Evolutionary conservation across 2,329 filamentous ascomycete genomes (phyloP).

Genomic region (Xylariaceae sp.): DNA sequence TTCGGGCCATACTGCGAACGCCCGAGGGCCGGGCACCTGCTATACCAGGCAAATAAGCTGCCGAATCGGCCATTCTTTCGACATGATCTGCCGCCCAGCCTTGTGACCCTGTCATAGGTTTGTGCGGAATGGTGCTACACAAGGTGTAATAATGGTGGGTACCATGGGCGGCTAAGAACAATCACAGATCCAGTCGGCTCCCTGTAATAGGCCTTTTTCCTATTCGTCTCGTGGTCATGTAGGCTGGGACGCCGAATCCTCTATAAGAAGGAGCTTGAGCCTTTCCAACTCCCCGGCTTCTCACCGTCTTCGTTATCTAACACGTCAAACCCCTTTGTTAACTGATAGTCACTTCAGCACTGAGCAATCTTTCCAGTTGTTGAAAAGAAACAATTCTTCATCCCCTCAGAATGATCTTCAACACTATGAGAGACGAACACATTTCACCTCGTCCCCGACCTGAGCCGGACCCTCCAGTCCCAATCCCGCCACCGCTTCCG

Average conservation of each 20-base stretch:
- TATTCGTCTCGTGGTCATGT: conserved; percentile 2
- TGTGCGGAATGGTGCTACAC: conserved; percentile 12
- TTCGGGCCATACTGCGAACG: conserved; percentile 3
- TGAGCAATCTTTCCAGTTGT: background rate
- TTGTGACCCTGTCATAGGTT: background rate
- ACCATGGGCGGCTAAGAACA: conserved; percentile 16
- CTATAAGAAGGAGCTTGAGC: conserved; percentile 13
- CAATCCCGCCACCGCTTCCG: conserved; percentile 12
- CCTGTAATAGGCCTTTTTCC: conserved; percentile 7
- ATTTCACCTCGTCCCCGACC: conserved; percentile 10
- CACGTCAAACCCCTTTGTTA: conserved; percentile 4
- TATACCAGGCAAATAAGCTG: conserved; percentile 12
- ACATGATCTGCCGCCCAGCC: conserved; percentile 3
- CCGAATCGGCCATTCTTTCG: conserved; percentile 1
- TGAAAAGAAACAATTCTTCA: background rate
- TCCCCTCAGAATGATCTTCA: background rate
- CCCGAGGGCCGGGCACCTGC: conserved; percentile 8
- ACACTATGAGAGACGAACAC: background rate
- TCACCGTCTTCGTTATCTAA: conserved; percentile 5
- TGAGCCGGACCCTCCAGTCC: conserved; percentile 14
- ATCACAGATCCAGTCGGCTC: conserved; percentile 10
- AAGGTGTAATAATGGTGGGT: conserved; percentile 16
- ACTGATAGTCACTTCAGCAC: conserved; percentile 2
- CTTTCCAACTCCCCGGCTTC: background rate
- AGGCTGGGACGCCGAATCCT: conserved; percentile 4